Percentiles rank a stretch among this genome's conserved stretches.
These are phyloP conservation scores for Saraca asoca DNA, from an alignment of 331 rosid genomes.

Conservation along the genomic window DNA sequence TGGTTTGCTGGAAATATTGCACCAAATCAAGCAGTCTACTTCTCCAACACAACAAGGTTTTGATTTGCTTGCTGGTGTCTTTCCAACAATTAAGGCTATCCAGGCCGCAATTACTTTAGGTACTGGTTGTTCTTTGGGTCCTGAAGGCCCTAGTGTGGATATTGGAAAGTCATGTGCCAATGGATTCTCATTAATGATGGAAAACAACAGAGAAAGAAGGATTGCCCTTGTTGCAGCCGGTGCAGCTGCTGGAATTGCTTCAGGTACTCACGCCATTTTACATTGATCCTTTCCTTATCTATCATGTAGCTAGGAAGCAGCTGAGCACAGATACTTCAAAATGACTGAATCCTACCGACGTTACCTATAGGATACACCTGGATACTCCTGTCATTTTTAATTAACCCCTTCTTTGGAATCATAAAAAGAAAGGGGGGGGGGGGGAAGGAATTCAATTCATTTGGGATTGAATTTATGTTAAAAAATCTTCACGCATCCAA, in stretches of 20 bases:
- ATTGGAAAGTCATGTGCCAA: conserved; percentile 93
- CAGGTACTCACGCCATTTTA: conserved; percentile 55
- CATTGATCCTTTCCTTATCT: conserved; percentile 18
- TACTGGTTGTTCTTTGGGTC: conserved; percentile 95
- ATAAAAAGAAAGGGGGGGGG: no score
- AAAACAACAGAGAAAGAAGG: conserved; percentile 81
- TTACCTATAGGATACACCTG: no score
- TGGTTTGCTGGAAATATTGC: conserved; percentile 80
- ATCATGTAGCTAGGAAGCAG: background rate
- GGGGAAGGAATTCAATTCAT: no score
- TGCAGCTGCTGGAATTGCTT: conserved; percentile 94
- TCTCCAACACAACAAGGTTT: conserved; percentile 74
- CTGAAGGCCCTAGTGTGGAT: conserved; percentile 98
- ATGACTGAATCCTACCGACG: no score
- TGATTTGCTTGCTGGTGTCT: conserved; percentile 74
- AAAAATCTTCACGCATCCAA: no score
- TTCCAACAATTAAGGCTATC: conserved; percentile 79
- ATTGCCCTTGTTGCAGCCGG: conserved; percentile 97
- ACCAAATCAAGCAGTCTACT: conserved; percentile 75
- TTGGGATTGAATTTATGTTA: no score
- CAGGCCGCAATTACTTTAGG: conserved; percentile 92
- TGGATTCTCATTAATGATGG: conserved; percentile 88
- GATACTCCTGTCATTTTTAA: no score
- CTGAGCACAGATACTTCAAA: no score
- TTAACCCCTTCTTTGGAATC: no score